These are phyloP conservation scores for Capronia coronata DNA, from an alignment of 2,329 filamentous ascomycete genomes.

Conservation along the genomic window DNA sequence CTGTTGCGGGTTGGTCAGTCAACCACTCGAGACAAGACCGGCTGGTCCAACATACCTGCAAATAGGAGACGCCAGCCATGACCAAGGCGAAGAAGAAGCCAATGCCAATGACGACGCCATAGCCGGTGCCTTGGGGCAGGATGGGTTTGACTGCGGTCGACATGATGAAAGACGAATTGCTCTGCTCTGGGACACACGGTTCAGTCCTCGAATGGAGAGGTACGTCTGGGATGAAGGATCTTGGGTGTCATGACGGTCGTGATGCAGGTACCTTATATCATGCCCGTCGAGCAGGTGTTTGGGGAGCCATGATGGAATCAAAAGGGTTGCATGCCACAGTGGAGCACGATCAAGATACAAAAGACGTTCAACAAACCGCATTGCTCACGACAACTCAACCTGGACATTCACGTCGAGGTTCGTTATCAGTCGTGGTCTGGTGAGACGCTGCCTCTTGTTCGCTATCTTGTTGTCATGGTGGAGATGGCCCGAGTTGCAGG, in stretches of 20 bases:
- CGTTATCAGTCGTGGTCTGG: too few species aligned
- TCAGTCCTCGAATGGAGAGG: background rate
- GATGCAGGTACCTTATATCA: background rate
- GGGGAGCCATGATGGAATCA: too few species aligned
- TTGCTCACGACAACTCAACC: too few species aligned
- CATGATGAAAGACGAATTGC: conserved; percentile 1
- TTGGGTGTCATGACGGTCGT: too few species aligned
- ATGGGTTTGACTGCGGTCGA: conserved; percentile 1
- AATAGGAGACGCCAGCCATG: conserved; percentile 37
- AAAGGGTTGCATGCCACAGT: too few species aligned
- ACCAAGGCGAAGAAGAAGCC: conserved; percentile 40
- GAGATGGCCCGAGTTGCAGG: too few species aligned
- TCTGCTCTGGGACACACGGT: background rate
- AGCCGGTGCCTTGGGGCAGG: conserved; percentile 38
- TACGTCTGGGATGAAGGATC: too few species aligned
- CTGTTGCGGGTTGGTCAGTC: conserved; percentile 5
- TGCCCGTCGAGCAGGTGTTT: background rate
- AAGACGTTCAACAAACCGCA: too few species aligned
- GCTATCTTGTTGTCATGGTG: too few species aligned
- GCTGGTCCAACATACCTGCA: conserved; percentile 35
- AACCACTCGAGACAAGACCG: background rate
- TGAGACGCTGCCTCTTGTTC: too few species aligned
- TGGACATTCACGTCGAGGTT: too few species aligned
- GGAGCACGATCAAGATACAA: too few species aligned
- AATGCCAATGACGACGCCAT: conserved; percentile 46